Base-by-base conservation (phyloP, 805 yeast genomes). In the Diddensiella transvaalensis region DNA sequence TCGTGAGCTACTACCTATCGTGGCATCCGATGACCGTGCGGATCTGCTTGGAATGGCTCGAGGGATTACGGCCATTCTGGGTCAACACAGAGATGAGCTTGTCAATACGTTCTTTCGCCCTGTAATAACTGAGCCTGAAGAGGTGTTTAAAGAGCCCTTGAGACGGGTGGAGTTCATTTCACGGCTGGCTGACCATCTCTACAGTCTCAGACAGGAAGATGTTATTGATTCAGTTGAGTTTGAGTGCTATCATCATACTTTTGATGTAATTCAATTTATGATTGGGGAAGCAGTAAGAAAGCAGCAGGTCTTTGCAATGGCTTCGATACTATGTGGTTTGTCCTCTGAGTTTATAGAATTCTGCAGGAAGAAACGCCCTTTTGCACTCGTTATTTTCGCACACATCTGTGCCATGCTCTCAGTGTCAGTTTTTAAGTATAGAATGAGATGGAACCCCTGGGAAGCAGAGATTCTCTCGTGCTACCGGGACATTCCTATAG, bases 31-130 rank as follows among this genome's bases (percentile, higher is more conserved):
- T 2, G 43, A 45, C 35, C 21, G 33, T 2, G 24, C 35, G 8
- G 50, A 47, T 37, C 37, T 47, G 15, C 29, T 35, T 26, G 41
- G 47, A 15, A 32, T 47, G 6, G 36, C 35, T 15, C 18, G 19
- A 13, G 50, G 50, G 8, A 35, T 18, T 18, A 3, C 37, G n/a
- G 50, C 43, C 3, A 13, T 47, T 17, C 18, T 22, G 13, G 38
- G 11, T n/a, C 21, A 15, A 17, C 44, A 47, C 23, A 15, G 13
- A 13, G 37, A 22, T 3, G 35, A 17, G n/a, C 24, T 47, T 11
- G n/a, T 3, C 10, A 26, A 43, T 8, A 3, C 47, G 5, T 37
- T 19, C 19, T 29, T 44, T n/a, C 17, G 22, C 17, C 21, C 38
- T 21, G 18, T 43, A 2, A 24, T 15, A 3, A 10, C 11, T 17